Percentiles rank a stretch among this genome's conserved stretches.
These are phyloP conservation scores for Solanum virginianum DNA, from an alignment of 257 asterid species.

Conservation along the genomic window DNA sequence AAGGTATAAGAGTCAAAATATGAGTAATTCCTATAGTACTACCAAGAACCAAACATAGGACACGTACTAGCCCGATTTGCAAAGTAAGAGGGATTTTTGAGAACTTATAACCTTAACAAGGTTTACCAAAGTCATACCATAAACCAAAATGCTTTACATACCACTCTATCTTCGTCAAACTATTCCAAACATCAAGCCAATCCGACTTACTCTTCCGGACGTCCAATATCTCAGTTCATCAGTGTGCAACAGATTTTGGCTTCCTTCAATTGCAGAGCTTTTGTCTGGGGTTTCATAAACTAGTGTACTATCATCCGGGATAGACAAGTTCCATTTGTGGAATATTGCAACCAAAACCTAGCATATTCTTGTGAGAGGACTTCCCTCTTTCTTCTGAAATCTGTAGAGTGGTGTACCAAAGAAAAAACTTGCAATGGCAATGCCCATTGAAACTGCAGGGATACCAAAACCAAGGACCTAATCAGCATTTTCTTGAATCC, in stretches of 20 bases:
- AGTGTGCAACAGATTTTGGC: constrained; percentile 79
- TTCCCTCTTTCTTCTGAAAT: constrained; percentile 95
- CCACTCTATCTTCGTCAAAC: too few species aligned
- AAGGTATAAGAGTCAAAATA: too few species aligned
- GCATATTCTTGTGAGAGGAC: constrained; percentile 88
- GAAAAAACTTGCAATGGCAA: too few species aligned
- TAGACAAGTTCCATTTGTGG: constrained; percentile 48
- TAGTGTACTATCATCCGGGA: constrained; percentile 61
- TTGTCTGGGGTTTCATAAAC: constrained; percentile 68
- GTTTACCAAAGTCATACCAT: too few species aligned
- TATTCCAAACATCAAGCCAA: too few species aligned
- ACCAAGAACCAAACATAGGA: too few species aligned
- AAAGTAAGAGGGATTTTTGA: too few species aligned
- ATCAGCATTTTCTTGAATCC: constrained; percentile 93
- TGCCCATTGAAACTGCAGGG: constrained; percentile 72
- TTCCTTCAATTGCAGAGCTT: constrained; percentile 84
- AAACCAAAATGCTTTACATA: too few species aligned
- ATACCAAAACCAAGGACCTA: constrained; percentile 98
- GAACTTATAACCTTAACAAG: too few species aligned
- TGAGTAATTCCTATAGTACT: too few species aligned
- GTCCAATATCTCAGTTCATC: constrained; percentile 37
- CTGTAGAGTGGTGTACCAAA: constrained; percentile 72
- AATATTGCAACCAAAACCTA: constrained; percentile 80
- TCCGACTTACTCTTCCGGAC: too few species aligned
- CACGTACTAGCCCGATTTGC: too few species aligned